phyloP scores from a whole-genome alignment of 2,329 filamentous ascomycete species.

The Parastagonospora nodorum region DNA sequence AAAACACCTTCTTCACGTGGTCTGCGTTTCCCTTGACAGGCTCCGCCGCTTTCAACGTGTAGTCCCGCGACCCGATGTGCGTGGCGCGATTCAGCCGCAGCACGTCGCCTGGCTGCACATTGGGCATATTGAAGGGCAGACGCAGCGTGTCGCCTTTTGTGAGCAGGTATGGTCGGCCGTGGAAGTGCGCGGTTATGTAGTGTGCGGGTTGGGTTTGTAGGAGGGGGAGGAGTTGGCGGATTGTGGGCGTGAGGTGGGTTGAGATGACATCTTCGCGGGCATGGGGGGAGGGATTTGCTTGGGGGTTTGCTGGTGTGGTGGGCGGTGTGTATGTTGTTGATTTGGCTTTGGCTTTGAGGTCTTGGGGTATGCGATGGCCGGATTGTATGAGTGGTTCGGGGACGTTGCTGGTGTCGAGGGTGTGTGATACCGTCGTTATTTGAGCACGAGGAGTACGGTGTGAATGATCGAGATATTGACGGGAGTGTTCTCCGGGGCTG shows the following conservation, averaged over 20 bases:
- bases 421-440: conserved; percentile 50
- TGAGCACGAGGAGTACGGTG: conserved; percentile 57
- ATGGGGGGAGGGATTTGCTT: conserved; percentile 21
- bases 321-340: conserved; percentile 17
- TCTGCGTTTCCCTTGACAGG: conserved; percentile 37
- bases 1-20: conserved; percentile 52
- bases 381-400: conserved; percentile 54
- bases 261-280: conserved; percentile 33
- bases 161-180: conserved; percentile 79
- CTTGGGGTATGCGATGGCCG: conserved; percentile 44
- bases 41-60: conserved; percentile 71
- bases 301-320: conserved; percentile 14
- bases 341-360: conserved; percentile 28
- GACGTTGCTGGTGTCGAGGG: conserved; percentile 44
- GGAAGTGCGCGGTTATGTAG: conserved; percentile 81
- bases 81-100: conserved; percentile 86
- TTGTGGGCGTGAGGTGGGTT: conserved; percentile 57
- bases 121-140: conserved; percentile 56
- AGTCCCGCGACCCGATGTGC: conserved; percentile 83
- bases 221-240: conserved; percentile 69
- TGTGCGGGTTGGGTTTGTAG: conserved; percentile 74
- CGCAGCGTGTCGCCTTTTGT: conserved; percentile 60
- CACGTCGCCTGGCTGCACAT: conserved; percentile 73
- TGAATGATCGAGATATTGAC: conserved; percentile 62
- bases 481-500: conserved; percentile 65